Percentiles rank a stretch among this genome's conserved stretches.
Evolutionary conservation across 176 grass and related monocot genomes (phyloP).

Genomic region (Bothriochloa decipiens): DNA sequence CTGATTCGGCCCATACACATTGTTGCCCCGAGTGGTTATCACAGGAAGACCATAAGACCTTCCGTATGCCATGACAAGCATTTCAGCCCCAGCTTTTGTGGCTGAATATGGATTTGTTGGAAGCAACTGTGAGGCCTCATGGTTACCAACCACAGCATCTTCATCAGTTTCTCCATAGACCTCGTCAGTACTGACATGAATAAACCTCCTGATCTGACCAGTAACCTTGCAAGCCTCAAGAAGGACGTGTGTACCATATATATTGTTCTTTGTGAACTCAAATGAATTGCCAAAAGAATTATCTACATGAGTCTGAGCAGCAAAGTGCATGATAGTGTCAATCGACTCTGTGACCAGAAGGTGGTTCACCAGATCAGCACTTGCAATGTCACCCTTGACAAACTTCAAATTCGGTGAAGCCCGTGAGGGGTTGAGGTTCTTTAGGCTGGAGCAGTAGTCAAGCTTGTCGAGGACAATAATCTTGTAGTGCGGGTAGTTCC

Average conservation of each 20-base stretch:
- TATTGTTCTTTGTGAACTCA: constrained; percentile 87
- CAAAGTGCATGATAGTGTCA: constrained; percentile 88
- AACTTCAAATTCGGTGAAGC: constrained; percentile 68
- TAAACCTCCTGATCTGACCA: constrained; percentile 71
- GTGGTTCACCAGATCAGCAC: constrained; percentile 80
- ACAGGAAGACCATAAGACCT: constrained; percentile 78
- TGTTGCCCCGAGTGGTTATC: constrained; percentile 84
- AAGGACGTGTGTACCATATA: constrained; percentile 79
- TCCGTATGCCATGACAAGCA: constrained; percentile 86
- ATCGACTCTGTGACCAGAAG: constrained; percentile 75
- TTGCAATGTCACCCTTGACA: constrained; percentile 86
- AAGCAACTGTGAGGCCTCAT: constrained; percentile 76
- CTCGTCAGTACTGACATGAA: constrained; percentile 84
- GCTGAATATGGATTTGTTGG: constrained; percentile 83
- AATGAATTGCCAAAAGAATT: constrained; percentile 89
- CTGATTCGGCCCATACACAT: constrained; percentile 80
- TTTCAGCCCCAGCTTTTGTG: constrained; percentile 79
- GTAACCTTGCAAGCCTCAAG: constrained; percentile 86
- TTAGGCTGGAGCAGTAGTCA: constrained; percentile 80
- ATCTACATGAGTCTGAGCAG: constrained; percentile 85
- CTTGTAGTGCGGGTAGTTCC: constrained; percentile 73
- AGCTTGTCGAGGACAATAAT: constrained; percentile 80
- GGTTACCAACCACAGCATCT: constrained; percentile 77
- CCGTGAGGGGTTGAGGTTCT: constrained; percentile 61
- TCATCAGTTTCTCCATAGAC: constrained; percentile 86